Base-by-base conservation (phyloP, 1,139 yeast genomes). In the Protomyces arabidopsidicola region DNA sequence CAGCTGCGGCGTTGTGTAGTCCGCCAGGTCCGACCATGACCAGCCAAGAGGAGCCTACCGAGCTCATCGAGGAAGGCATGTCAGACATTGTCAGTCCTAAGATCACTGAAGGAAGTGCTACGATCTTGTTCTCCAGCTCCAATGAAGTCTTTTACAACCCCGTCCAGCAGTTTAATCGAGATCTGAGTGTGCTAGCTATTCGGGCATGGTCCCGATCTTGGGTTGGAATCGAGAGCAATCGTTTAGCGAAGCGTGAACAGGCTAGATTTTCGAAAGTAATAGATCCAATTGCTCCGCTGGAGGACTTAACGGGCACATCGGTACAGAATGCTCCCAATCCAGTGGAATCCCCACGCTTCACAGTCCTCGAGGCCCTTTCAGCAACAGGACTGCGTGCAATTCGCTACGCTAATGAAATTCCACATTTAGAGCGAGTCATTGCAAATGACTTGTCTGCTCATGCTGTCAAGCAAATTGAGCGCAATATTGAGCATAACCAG, bases 321-420 rank as follows among this genome's bases (percentile, higher is more conserved):
- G 6, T 24, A 24, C 31, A 24, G 31, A 24, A 24, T 24, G 31
- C 31, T 24, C 6, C 31, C 31, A 2, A 24, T 24, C 31, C 31
- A 24, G 6, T 2, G 3, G 31, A 4, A 6, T n/a, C 14, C 16
- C 42, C 42, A 12, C 12, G 79, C 67, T 82, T 89, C 63, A 82
- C 83, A 53, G 84, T 93, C 20, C 76, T 91, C 54, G 99, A 93
- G 72, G 98, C 97, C 0, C 79, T 93, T 16, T 87, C 96, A 61
- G 99, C 99, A 0, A 87, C 98, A 0, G 99, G 99, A 0, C 79
- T 93, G 57, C 81, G 99, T 65, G 96, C 98, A 1, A 86, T 95
- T 65, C 80, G 99, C 66, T 93, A 93, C 72, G 97, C 91, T 12
- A 87, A 87, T 69, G 99, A 93, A 73, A 84, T 93, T 55, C 95